Percentiles rank a stretch among this genome's conserved stretches.
phyloP scores from a whole-genome alignment of 805 yeast species.

The Cyberlindnera xishuangbannaensis region DNA sequence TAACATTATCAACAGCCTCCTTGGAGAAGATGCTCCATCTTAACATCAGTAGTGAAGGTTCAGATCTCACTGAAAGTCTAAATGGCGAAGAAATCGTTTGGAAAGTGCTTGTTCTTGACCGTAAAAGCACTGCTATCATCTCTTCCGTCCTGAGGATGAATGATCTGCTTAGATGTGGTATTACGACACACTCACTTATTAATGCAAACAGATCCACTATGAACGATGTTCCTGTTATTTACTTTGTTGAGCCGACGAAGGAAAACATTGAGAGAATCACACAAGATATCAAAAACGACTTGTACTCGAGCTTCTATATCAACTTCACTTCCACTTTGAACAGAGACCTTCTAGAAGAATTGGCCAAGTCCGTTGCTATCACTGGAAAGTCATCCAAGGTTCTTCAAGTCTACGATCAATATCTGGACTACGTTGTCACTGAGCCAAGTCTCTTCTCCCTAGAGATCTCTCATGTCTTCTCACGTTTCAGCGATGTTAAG shows the following conservation, averaged over 20 bases:
- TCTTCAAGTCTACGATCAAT: slow-evolving; percentile 91
- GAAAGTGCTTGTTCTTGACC: slow-evolving; percentile 87
- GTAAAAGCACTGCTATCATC: slow-evolving; percentile 73
- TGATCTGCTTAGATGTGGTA: slow-evolving; percentile 84
- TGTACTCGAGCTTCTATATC: slow-evolving; percentile 73
- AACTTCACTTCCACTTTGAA: slow-evolving; percentile 80
- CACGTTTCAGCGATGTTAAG: slow-evolving; percentile 60
- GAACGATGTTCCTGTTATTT: slow-evolving; percentile 92
- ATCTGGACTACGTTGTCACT: slow-evolving; percentile 84
- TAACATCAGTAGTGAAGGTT: slow-evolving; percentile 52
- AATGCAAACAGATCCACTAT: slow-evolving; percentile 69
- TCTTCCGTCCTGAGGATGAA: slow-evolving; percentile 91
- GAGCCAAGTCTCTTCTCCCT: slow-evolving; percentile 88
- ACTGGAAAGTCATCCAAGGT: slow-evolving; percentile 67
- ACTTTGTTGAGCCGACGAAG: slow-evolving; percentile 82
- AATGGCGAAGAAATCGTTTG: slow-evolving; percentile 69
- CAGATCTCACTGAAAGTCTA: slow-evolving; percentile 48
- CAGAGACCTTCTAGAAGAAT: slow-evolving; percentile 77
- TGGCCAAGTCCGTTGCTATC: slow-evolving; percentile 76
- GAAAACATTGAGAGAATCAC: slow-evolving; percentile 68
- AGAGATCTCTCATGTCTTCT: slow-evolving; percentile 61
- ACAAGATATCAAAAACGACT: slow-evolving; percentile 65
- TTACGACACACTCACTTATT: slow-evolving; percentile 82
- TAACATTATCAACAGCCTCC: slow-evolving; percentile 31
- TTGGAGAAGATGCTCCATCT: slow-evolving; percentile 83